Percentiles rank a stretch among this genome's conserved stretches.
Evolutionary conservation across 768 basidiomycete species (phyloP).

Genomic region (Sporobolomyces roseus): DNA sequence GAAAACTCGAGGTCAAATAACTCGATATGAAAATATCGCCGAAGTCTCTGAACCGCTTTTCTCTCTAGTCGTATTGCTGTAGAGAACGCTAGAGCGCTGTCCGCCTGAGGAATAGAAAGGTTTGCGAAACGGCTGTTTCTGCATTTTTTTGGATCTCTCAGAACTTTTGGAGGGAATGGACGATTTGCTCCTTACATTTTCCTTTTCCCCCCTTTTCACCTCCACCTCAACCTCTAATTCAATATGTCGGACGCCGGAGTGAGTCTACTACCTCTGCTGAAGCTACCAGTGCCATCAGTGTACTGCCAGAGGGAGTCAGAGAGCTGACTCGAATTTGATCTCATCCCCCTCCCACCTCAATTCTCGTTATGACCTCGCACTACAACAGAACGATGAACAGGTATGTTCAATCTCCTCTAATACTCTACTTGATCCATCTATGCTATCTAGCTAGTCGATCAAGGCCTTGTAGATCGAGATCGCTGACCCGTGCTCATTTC

Average conservation of each 20-base stretch:
- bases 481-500: constrained; percentile 21
- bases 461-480: not conserved
- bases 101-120: not conserved
- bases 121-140: no score
- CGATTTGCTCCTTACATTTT: not conserved
- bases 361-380: no score
- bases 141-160: no score
- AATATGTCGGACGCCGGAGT: constrained; percentile 22
- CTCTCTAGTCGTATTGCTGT: no score
- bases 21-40: no score
- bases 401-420: not conserved
- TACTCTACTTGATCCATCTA: not conserved
- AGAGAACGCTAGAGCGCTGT: no score
- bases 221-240: not conserved
- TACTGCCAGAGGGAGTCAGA: not conserved
- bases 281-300: no score
- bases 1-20: no score
- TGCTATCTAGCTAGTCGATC: not conserved
- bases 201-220: not conserved
- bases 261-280: not conserved
- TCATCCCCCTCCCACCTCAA: not conserved
- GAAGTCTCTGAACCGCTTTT: no score
- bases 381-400: constrained; percentile 26
- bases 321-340: constrained; percentile 1
- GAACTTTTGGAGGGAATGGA: no score